phyloP scores from a whole-genome alignment of 2,329 filamentous ascomycete genomes.

The Periconia sp. region DNA sequence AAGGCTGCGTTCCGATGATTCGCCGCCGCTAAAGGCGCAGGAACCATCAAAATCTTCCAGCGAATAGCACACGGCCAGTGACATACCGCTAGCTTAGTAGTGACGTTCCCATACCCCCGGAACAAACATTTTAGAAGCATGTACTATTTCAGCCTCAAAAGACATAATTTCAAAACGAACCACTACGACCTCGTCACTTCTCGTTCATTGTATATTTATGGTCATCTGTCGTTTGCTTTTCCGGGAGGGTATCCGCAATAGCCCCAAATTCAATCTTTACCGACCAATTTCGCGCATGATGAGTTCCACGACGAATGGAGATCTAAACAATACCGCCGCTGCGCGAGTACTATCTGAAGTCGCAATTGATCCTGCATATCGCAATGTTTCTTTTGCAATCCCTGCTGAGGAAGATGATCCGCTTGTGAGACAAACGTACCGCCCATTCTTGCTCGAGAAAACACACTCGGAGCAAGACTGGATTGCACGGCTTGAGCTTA shows the following conservation, averaged over 20 bases:
- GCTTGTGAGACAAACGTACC: conserved; percentile 52
- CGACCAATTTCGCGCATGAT: conserved; percentile 4
- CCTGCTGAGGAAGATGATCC: conserved; percentile 50
- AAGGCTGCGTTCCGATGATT: too few relatives aligned
- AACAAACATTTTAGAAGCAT: too few relatives aligned
- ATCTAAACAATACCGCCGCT: conserved; percentile 12
- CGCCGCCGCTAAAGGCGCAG: too few relatives aligned
- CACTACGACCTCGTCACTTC: too few relatives aligned
- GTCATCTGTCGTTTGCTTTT: too few relatives aligned
- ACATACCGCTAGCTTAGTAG: too few relatives aligned
- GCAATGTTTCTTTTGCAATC: conserved; percentile 46
- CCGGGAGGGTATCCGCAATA: not conserved
- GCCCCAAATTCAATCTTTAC: not conserved
- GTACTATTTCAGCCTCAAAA: too few relatives aligned
- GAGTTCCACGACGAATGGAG: conserved; percentile 5
- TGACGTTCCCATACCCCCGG: too few relatives aligned
- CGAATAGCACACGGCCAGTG: too few relatives aligned
- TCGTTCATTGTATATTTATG: too few relatives aligned
- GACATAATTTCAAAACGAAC: too few relatives aligned
- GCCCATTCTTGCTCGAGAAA: conserved; percentile 57
- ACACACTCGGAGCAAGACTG: conserved; percentile 52
- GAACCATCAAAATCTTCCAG: too few relatives aligned
- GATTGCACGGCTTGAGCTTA: conserved; percentile 43
- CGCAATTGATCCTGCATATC: conserved; percentile 1
- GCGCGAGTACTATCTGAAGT: not conserved